A percentile compares a stretch with the other conserved stretches of the same genome.
These are phyloP conservation scores for Trematosphaeria pertusa DNA, from an alignment of 2,329 filamentous ascomycete genomes.

Conservation along the genomic window DNA sequence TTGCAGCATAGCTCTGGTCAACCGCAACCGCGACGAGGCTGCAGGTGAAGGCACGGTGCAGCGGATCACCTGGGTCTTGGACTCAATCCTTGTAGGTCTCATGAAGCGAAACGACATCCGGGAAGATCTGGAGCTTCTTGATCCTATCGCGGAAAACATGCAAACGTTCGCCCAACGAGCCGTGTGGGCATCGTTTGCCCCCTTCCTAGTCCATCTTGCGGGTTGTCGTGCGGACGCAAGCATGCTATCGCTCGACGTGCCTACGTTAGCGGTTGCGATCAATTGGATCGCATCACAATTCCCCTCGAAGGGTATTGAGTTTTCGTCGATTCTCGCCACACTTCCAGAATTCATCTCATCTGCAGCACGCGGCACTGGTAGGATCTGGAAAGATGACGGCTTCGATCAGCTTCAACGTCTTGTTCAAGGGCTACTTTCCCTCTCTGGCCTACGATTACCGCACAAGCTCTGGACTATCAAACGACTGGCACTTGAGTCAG, in stretches of 20 bases:
- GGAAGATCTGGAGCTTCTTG: conserved; percentile 30
- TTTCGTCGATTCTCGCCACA: conserved; percentile 28
- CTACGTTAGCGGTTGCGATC: conserved; percentile 22
- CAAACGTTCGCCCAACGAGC: conserved; percentile 40
- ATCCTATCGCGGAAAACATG: conserved; percentile 29
- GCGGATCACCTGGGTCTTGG: conserved; percentile 31
- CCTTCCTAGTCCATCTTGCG: conserved; percentile 34
- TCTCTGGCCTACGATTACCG: conserved; percentile 28
- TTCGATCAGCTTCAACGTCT: conserved; percentile 43
- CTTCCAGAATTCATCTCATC: conserved; percentile 41
- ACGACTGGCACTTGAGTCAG: conserved; percentile 45
- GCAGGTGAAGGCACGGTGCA: conserved; percentile 19
- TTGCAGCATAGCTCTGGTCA: conserved; percentile 41
- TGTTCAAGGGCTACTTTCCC: conserved; percentile 34
- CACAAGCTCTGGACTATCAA: conserved; percentile 46
- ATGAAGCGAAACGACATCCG: conserved; percentile 30
- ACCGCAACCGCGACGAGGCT: conserved; percentile 24
- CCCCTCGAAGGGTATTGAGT: conserved; percentile 26
- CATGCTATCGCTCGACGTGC: conserved; percentile 15
- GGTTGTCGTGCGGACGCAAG: conserved; percentile 5
- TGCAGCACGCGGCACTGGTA: conserved; percentile 44
- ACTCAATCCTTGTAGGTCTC: conserved; percentile 32
- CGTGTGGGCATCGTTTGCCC: conserved; percentile 32
- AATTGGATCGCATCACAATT: conserved; percentile 33
- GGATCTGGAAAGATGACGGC: conserved; percentile 41